Base-by-base conservation (phyloP, 2,329 filamentous ascomycete genomes). In the Pseudocercospora macadamiae region DNA sequence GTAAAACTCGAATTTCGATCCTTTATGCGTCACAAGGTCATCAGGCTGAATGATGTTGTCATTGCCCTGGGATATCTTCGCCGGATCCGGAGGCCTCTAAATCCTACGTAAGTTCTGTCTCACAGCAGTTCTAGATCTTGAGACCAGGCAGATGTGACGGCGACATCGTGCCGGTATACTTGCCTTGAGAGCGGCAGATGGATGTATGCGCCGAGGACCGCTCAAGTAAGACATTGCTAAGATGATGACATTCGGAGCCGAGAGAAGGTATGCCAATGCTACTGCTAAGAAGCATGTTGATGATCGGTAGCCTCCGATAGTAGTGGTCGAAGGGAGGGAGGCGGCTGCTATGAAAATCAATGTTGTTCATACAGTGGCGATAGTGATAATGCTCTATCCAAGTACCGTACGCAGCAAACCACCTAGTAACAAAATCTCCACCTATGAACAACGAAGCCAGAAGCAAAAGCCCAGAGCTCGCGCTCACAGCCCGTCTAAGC, bases 401-500 rank as follows among this genome's bases (percentile, higher is more conserved):
- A 32, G 28, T 32, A 32, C 12, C 28, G 12, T 32, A 6, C 6
- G 28, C 28, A 32, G 28, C 28, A 32, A 32, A 6, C 28, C 6
- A 32, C 28, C 28, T 12, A 32, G 12, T 7, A 32, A 32, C 28
- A 32, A 12, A 32, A 12, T 32, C 28, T 7, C 12, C 28, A 9
- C 16, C 7, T 45, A 45, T 45, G 21, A 45, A 45, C 14, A 32
- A 32, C 42, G 42, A 45, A 45, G 42, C 21, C 42, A 45, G 21
- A 45, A 45, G 42, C 42, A 21, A 45, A 45, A 25, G 42, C 42
- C 21, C 12, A 23, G 42, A 45, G 42, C 42, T 45, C 42, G 42
- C 42, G 21, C 42, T 45, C 42, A 45, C 42, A 45, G 42, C 42
- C 42, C 42, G 25, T 45, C 42, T n/a, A 45, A 23, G 21, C 42